These are phyloP conservation scores for Lanzia echinophila DNA, from an alignment of 2,329 filamentous ascomycete species.

Conservation along the genomic window DNA sequence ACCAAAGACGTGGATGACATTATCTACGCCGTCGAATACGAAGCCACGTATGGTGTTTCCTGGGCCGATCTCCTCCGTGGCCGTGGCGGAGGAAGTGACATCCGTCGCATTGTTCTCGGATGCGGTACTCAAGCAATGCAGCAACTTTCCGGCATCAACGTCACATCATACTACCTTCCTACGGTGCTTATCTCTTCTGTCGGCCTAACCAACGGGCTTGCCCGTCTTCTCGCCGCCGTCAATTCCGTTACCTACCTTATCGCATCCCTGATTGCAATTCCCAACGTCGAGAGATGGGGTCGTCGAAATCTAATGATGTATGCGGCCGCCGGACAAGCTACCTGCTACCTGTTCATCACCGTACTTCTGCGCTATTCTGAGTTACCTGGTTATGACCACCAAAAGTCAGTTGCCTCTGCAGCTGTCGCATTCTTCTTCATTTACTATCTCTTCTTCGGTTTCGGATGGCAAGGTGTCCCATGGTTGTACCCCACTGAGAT, in stretches of 20 bases:
- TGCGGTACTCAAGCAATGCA: constrained; percentile 55
- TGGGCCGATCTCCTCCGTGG: constrained; percentile 7
- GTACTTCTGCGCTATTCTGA: constrained; percentile 37
- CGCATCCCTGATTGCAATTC: constrained; percentile 28
- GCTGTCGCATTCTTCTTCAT: constrained; percentile 37
- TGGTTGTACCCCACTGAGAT: constrained; percentile 52
- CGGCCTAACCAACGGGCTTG: constrained; percentile 38
- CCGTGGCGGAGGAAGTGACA: constrained; percentile 29
- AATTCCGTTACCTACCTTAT: constrained; percentile 26
- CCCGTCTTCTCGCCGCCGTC: constrained; percentile 49
- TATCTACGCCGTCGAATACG: constrained; percentile 5
- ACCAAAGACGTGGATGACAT: constrained; percentile 45
- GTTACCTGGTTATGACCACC: constrained; percentile 6
- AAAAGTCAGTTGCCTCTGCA: constrained; percentile 14
- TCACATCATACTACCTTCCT: constrained; percentile 41
- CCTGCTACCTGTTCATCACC: constrained; percentile 47
- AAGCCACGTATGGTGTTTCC: constrained; percentile 3
- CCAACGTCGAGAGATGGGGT: constrained; percentile 49
- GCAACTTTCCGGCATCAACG: constrained; percentile 40
- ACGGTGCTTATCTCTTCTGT: constrained; percentile 45
- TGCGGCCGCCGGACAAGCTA: constrained; percentile 56
- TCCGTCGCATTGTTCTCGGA: constrained; percentile 65
- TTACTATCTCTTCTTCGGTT: constrained; percentile 47
- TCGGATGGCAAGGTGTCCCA: constrained; percentile 39
- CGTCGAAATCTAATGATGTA: constrained; percentile 69